A percentile compares a stretch with the other conserved stretches of the same genome.
These are phyloP conservation scores for Dendrobium officinale DNA, from an alignment of 106 monocot species.

Conservation along the genomic window DNA sequence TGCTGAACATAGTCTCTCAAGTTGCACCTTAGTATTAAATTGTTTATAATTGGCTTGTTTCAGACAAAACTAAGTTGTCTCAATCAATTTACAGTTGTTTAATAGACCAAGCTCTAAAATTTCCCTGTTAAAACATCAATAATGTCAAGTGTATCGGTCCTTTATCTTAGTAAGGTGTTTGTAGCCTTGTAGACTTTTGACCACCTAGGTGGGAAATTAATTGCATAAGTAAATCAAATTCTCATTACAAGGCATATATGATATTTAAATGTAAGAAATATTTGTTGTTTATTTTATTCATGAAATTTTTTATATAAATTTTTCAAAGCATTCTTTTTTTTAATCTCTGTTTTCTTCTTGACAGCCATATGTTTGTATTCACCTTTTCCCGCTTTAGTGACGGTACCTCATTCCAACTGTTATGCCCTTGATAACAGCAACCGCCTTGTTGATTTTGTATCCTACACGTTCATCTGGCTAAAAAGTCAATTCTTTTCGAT, in stretches of 20 bases:
- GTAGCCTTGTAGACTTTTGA: background rate
- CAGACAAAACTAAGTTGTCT: no score
- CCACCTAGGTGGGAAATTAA: background rate
- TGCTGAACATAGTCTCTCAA: no score
- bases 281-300: background rate
- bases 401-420: conserved; percentile 67
- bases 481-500: background rate
- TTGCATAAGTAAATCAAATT: background rate
- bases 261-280: background rate
- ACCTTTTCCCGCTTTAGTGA: conserved; percentile 20
- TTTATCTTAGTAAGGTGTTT: background rate
- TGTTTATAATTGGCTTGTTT: no score
- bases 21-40: no score
- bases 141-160: background rate
- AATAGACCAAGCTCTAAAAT: background rate
- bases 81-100: no score
- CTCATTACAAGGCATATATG: background rate
- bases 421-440: conserved; percentile 76
- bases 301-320: background rate
- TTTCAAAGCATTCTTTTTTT: background rate
- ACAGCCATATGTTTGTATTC: conserved; percentile 15
- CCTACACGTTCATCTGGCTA: conserved; percentile 25
- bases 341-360: conserved; percentile 5
- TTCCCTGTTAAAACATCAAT: no score
- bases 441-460: conserved; percentile 87